Base-by-base conservation (phyloP, 148 eudicot genomes). In the Pouteria glomerata region DNA sequence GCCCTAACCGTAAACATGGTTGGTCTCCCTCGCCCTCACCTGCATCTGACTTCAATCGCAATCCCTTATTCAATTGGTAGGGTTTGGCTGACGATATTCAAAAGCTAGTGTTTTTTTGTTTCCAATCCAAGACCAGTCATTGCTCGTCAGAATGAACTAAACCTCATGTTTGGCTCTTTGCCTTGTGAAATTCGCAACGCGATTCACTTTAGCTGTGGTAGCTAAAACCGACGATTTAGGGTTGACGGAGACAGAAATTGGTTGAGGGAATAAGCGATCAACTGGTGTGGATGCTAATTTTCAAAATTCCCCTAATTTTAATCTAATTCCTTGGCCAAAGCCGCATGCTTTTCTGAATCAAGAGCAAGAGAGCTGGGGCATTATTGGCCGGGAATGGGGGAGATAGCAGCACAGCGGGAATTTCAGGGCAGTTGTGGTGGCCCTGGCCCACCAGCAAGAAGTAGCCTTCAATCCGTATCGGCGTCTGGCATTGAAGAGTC, bases 401-500 rank as follows among this genome's bases (percentile, higher is more conserved):
- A 64, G 34, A 16, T 64, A 66, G 3, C 64, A 60, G 34, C 57
- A 77, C 34, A 33, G 60, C 29, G 77, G 51, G 35, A 56, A n/a
- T 52, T 53, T 68, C 37, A 55, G 69, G 72, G 47, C 33, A 23
- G 75, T 51, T 56, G 69, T 48, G 2, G 21, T 69, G 70, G 39
- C 57, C 86, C 85, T 77, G 89, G 84, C 51, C 78, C 71, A 34
- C 80, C 88, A 15, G 31, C 82, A 8, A 88, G 94, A 34, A 85
- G 84, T 71, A 77, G 63, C 35, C 76, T 80, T 67, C 79, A 70
- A 30, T 88, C 94, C 29, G 82, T 65, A 64, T 78, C 83, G 8
- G 85, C 72, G 0, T 69, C 80, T 23, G 89, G 87, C 48, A 37
- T 83, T 33, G 96, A 89, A 63, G 86, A 83, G 57, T 85, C 97